These are phyloP conservation scores for Excoecaria agallocha DNA, from an alignment of 345 rosid species.

Conservation along the genomic window DNA sequence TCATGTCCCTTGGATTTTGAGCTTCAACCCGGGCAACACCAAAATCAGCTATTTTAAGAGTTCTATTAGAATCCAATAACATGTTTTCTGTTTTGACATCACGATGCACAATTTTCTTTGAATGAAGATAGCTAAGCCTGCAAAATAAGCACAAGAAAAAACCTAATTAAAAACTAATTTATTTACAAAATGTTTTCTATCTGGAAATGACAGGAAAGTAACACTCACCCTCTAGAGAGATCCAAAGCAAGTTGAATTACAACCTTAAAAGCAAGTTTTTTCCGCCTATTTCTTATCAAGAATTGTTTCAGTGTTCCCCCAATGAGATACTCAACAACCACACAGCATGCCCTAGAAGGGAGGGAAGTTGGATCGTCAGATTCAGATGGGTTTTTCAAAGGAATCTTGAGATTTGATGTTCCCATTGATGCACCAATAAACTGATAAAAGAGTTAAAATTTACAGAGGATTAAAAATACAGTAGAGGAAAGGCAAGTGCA, in stretches of 20 bases:
- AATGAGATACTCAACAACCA: conserved; percentile 75
- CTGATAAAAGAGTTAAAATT: conserved; percentile 36
- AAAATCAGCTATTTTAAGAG: conserved; percentile 87
- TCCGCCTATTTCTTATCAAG: conserved; percentile 63
- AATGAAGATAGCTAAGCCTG: conserved; percentile 90
- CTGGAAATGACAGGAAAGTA: not conserved
- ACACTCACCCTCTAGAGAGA: conserved; percentile 80
- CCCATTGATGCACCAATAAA: conserved; percentile 97
- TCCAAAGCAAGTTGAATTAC: conserved; percentile 87
- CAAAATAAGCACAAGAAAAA: conserved; percentile 21
- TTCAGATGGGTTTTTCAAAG: conserved; percentile 37
- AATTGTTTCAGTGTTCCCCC: conserved; percentile 86
- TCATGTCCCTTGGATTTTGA: conserved; percentile 89
- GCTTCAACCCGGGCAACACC: conserved; percentile 99
- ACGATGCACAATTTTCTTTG: conserved; percentile 86
- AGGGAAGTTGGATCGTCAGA: conserved; percentile 35
- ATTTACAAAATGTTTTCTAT: not conserved
- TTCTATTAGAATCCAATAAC: conserved; percentile 62
- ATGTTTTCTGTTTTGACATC: conserved; percentile 95
- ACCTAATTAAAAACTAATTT: too few relatives aligned
- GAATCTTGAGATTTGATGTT: conserved; percentile 75
- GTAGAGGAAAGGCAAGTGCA: not conserved
- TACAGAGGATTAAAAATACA: conserved; percentile 3
- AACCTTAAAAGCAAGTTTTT: conserved; percentile 69
- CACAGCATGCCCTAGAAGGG: conserved; percentile 84